These are phyloP conservation scores for Oxyria digyna DNA, from an alignment of 148 eudicot genomes.

Conservation along the genomic window DNA sequence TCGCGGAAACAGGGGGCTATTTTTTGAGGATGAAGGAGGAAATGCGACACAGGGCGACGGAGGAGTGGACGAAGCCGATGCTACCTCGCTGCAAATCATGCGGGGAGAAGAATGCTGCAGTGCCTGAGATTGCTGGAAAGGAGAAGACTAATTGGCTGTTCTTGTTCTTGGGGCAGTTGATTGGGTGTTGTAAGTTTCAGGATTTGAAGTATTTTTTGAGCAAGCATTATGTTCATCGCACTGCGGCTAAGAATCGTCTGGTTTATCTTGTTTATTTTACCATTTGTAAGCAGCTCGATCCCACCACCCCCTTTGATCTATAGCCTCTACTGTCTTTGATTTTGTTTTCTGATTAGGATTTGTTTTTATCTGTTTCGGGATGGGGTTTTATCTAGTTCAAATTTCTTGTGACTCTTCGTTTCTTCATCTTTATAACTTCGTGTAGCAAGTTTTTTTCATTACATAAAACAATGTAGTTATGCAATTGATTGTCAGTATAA, in stretches of 20 bases:
- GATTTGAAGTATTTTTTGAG: conserved; percentile 29
- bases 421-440: no score
- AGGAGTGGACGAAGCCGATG: conserved; percentile 2
- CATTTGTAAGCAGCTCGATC: conserved; percentile 20
- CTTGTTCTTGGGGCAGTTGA: conserved; percentile 23
- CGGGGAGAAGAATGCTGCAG: conserved; percentile 4
- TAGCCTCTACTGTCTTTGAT: neutral
- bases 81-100: conserved; percentile 18
- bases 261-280: conserved; percentile 17
- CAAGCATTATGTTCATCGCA: conserved; percentile 19
- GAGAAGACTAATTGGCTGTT: conserved; percentile 35
- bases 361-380: no score
- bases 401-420: no score
- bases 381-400: no score
- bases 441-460: no score
- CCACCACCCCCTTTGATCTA: neutral
- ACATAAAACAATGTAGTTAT: no score
- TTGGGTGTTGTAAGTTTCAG: conserved; percentile 24
- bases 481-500: no score
- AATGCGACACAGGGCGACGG: conserved; percentile 13
- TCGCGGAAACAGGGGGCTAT: neutral
- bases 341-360: no score
- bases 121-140: conserved; percentile 12
- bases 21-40: neutral
- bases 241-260: conserved; percentile 27